Conservation (phyloP, 768 basidiomycete species). For the Albatrellus ellisii region DNA sequence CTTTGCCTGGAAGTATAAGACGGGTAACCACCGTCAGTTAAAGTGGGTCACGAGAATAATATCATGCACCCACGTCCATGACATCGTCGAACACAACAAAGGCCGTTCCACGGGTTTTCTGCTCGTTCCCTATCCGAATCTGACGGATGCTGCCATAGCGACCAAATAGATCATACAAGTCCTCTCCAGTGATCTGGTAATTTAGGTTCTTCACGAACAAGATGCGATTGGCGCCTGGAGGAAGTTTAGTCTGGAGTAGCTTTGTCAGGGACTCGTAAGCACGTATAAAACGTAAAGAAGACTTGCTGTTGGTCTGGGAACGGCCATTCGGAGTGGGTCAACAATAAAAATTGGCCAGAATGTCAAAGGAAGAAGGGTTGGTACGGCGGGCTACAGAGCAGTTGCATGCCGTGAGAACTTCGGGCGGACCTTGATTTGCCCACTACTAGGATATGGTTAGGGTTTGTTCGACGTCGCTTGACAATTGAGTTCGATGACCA, state of each 20-base stretch:
- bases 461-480: neutral
- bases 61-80: slow-evolving; percentile 73
- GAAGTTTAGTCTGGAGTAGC: slow-evolving; percentile 61
- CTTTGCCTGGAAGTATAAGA: slow-evolving; percentile 52
- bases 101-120: slow-evolving; percentile 90
- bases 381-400: neutral
- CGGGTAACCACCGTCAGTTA: slow-evolving; percentile 6
- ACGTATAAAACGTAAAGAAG: neutral
- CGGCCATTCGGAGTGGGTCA: slow-evolving; percentile 33
- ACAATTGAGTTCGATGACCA: neutral
- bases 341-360: neutral
- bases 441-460: neutral
- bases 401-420: neutral
- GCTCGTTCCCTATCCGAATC: slow-evolving; percentile 83
- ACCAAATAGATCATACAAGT: slow-evolving; percentile 94
- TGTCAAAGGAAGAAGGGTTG: neutral
- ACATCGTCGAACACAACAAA: slow-evolving; percentile 96
- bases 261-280: neutral
- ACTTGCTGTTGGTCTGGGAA: slow-evolving; percentile 57
- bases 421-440: neutral
- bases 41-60: no score
- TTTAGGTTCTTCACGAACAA: slow-evolving; percentile 90
- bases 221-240: slow-evolving; percentile 83
- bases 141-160: slow-evolving; percentile 96
- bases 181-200: slow-evolving; percentile 86